phyloP scores from a whole-genome alignment of 352 stramenopile species.

The Globisporangium mamillatum region DNA sequence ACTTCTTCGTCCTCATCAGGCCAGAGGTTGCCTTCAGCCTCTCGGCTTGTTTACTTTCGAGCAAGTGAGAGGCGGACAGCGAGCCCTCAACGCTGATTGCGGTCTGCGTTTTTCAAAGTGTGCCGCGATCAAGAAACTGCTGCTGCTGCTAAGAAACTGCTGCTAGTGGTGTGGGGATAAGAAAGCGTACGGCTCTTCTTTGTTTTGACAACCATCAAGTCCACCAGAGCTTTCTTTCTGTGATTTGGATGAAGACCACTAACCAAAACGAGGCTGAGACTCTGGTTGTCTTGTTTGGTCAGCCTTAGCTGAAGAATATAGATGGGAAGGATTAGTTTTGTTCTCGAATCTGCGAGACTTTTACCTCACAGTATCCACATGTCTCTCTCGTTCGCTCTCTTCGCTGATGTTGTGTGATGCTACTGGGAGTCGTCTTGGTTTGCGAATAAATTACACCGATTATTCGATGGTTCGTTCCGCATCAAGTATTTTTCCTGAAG shows the following conservation, averaged over 20 bases:
- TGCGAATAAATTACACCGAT: background rate
- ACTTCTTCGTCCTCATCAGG: too few species aligned
- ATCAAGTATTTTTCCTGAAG: background rate
- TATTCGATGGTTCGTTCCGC: background rate
- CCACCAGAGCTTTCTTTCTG: background rate
- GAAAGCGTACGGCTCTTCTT: background rate
- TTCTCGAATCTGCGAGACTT: background rate
- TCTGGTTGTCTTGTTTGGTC: background rate
- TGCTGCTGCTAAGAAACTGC: background rate
- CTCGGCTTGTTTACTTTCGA: too few species aligned
- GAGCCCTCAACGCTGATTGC: background rate
- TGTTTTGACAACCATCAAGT: background rate
- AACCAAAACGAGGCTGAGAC: too few species aligned
- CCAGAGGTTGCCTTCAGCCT: too few species aligned
- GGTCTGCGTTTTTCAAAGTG: background rate
- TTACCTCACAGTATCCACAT: background rate
- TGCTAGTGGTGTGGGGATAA: background rate
- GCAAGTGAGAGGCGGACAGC: background rate
- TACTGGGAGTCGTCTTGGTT: background rate
- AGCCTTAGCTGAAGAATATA: background rate
- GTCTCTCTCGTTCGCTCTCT: background rate
- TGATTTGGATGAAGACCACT: background rate
- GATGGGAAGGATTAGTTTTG: background rate
- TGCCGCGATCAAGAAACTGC: background rate
- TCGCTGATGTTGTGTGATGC: too few species aligned